Base-by-base conservation (phyloP, 2,329 filamentous ascomycete species). In the Epichloe bromicola region DNA sequence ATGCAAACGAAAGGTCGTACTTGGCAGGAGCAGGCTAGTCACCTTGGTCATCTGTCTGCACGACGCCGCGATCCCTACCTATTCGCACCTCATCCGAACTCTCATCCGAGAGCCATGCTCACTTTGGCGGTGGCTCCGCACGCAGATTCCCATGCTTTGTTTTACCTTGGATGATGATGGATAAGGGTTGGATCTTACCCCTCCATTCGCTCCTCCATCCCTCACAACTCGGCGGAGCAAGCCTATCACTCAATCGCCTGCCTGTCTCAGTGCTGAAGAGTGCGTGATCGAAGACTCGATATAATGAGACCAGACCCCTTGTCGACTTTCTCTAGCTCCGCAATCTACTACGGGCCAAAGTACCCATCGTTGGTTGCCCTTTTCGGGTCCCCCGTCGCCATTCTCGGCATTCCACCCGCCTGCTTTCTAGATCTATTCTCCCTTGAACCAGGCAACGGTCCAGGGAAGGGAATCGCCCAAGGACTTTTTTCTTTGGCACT, bases 261-360 rank as follows among this genome's bases (percentile, higher is more conserved):
- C 46, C 19, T 46, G 46, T 46, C 51, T 49, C 15, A 46, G 46
- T 48, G 17, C 6, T n/a, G 10, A 30, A 45, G 36, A 48, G 40
- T 52, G 50, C 46, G 34, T 43, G 50, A 52, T 45, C 50, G 46
- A 49, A 49, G 50, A 33, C 42, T 52, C 40, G 37, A 38, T 44
- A 45, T 34, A 36, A 46, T 49, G 46, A 49, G 37, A 50, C 41
- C 42, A 26, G 38, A 46, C 47, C 42, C 46, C 51, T 42, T 52
- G 51, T 42, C 30, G 12, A 41, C 33, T 42, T 50, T 36, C 14
- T 42, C 43, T 42, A 20, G 20, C 15, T 36, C 14, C n/a, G 46
- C 38, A 44, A 14, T 46, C 47, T 49, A 46, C 51, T 50, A 36
- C 20, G 36, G 36, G 47, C 19, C 37, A 19, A 49, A 15, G 43